Evolutionary conservation across 495 filamentous ascomycete species (phyloP), one percentile per base, ranked within the genome.

Genomic region (Staphylotrichum tortipilum): DNA sequence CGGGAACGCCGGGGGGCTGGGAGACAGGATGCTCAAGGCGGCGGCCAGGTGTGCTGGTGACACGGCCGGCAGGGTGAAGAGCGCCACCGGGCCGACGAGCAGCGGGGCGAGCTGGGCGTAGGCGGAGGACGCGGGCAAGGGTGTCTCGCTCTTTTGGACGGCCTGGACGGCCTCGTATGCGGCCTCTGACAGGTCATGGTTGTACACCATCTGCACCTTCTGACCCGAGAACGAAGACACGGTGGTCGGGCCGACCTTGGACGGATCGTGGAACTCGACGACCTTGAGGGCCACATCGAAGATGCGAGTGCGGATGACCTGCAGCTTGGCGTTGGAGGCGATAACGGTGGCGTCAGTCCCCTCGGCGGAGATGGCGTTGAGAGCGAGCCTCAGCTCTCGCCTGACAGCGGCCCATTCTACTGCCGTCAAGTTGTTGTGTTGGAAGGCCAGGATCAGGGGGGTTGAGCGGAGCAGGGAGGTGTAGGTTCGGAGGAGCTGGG

Each of bases 401-500:
- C 92, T 78, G 49, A 98, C 79, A 11, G 82, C 82, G 24, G 81
- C 75, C 91, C 89, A 95, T 78, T 98, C 92, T 34, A 75, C 72
- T 4, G 89, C 81, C 44, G 83, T 85, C 44, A 98, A 73, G 67
- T 96, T 97, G 77, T 90, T 95, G 77, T 97, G 92, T 69, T 97
- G 91, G 76, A 98, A 91, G 59, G 97, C 73, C 50, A 98, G 78
- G 61, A 95, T 83, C 21, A 97, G 69, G 38, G 92, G 89, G 15
- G 86, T 82, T 31, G 89, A 89, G 36, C 86, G 88, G 52, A 98
- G 80, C 52, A 96, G 76, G 7, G 94, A 94, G 50, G 90, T 91
- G 72, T 98, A 98, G 66, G 85, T 79, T 41, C 92, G 83, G 55
- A 94, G 84, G 37, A 98, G 83, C 66, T 97, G 91, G n/a, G 91